Evolutionary conservation across 208 protist species (phyloP).

Genomic region (Crithidia sp.): DNA sequence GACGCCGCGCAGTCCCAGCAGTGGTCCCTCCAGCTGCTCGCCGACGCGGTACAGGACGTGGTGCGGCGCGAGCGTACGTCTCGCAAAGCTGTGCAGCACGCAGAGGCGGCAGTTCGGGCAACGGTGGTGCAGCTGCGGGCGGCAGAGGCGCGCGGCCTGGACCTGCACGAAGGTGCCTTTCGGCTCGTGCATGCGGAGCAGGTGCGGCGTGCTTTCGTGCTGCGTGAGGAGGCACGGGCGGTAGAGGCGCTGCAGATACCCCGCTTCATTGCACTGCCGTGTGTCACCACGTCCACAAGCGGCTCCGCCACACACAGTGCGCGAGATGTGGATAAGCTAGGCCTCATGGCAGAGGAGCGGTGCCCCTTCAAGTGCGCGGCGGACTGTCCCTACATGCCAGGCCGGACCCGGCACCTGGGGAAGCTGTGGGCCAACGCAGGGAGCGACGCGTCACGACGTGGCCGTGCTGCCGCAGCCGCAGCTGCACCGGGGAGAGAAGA

Average conservation of each 20-base stretch:
- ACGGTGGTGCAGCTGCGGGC: slow-evolving; percentile 28
- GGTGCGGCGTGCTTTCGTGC: slow-evolving; percentile 40
- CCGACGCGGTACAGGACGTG: slow-evolving; percentile 19
- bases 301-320: background rate
- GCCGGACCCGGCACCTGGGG: slow-evolving; percentile 21
- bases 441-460: background rate
- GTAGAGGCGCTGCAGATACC: slow-evolving; percentile 42
- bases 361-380: slow-evolving; percentile 52
- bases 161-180: slow-evolving; percentile 23
- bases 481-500: no score
- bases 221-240: slow-evolving; percentile 43
- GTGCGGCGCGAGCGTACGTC: slow-evolving; percentile 15
- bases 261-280: slow-evolving; percentile 27
- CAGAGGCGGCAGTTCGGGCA: slow-evolving; percentile 26
- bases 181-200: slow-evolving; percentile 39
- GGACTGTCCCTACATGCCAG: slow-evolving; percentile 47
- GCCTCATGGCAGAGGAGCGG: slow-evolving; percentile 38
- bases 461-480: background rate
- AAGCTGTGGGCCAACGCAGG: slow-evolving; percentile 7
- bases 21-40: slow-evolving; percentile 33
- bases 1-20: slow-evolving; percentile 6
- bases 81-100: slow-evolving; percentile 16
- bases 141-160: slow-evolving; percentile 27
- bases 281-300: background rate
- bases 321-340: slow-evolving; percentile 32